Conservation (phyloP, 1,139 yeast genomes). For the Arxiozyma telluris region DNA sequence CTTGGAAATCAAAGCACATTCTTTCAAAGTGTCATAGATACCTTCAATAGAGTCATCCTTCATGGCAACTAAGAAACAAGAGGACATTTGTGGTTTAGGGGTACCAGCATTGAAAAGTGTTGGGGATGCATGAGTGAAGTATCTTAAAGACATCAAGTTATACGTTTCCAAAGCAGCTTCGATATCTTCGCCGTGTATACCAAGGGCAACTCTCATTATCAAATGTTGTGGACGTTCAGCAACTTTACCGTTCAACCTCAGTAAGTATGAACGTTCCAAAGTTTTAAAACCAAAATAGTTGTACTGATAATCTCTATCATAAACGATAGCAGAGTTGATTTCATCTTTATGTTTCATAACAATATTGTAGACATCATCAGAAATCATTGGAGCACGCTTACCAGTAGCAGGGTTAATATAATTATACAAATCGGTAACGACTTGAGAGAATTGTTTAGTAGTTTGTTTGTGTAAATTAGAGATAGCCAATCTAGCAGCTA, state of each 20-base stretch:
- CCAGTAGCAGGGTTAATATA: slow-evolving; percentile 63
- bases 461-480: slow-evolving; percentile 89
- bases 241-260: slow-evolving; percentile 53
- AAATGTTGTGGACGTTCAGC: slow-evolving; percentile 88
- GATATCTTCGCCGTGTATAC: slow-evolving; percentile 71
- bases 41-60: slow-evolving; percentile 88
- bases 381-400: slow-evolving; percentile 53
- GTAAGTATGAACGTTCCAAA: slow-evolving; percentile 69
- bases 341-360: slow-evolving; percentile 55
- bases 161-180: slow-evolving; percentile 69
- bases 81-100: slow-evolving; percentile 72
- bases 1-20: slow-evolving; percentile 78
- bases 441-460: slow-evolving; percentile 72
- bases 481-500: slow-evolving; percentile 92
- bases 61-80: slow-evolving; percentile 82
- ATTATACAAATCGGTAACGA: slow-evolving; percentile 52
- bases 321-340: slow-evolving; percentile 65
- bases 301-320: slow-evolving; percentile 70
- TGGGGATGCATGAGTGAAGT: slow-evolving; percentile 84
- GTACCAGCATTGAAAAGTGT: slow-evolving; percentile 88
- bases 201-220: slow-evolving; percentile 82
- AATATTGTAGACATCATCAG: slow-evolving; percentile 53
- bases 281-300: slow-evolving; percentile 84
- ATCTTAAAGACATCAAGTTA: slow-evolving; percentile 71
- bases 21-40: slow-evolving; percentile 74